Evolutionary conservation across 441 rosid species (phyloP), one percentile per base, ranked within the genome.

Genomic region (Viola pubescens): DNA sequence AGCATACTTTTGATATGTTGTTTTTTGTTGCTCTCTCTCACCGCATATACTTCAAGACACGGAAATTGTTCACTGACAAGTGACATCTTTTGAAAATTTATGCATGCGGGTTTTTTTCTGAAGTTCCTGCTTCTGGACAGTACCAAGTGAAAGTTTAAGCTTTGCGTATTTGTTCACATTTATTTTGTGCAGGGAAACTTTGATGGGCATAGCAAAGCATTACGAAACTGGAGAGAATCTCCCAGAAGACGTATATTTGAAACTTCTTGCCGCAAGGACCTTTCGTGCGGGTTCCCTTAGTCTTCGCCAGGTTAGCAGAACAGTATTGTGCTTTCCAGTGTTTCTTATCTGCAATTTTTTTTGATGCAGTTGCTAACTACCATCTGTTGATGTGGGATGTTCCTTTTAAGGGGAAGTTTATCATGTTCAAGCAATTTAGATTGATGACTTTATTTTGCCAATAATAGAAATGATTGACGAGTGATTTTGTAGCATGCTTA

Each of bases 241-340:
- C 54, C 96, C 94, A 5, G 98, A 91, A 69, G 94, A 87, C 50
- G 85, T 91, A 50, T 91, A 81, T 77, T 66, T 52, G 74, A 88
- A 88, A 78, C 94, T 91, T 63, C 87, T 91, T 1, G 96, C 98
- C 52, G 98, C 98, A 47, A 87, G 94, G 77, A 91, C 96, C 56
- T 88, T 77, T 65, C 82, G 91, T 58, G 96, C 96, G 9, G 96
- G 98, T 53, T 86, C 89, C 67, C 73, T 81, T 14, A 87, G 95
- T 73, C 95, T 91, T 70, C 95, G 92, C 48, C 96, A 91, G 85
- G 98, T 91, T 61, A 60, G 81, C 77, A 55, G 66, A 59, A 61
- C 47, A 41, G 11, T 16, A 34, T 4, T 37, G 39, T 19, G 12
- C 48, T 56, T 5, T 11, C 47, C 16, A 37, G 2, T 11, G n/a